Base-by-base conservation (phyloP, 176 grass and related monocot species). In the Musa beccarii region DNA sequence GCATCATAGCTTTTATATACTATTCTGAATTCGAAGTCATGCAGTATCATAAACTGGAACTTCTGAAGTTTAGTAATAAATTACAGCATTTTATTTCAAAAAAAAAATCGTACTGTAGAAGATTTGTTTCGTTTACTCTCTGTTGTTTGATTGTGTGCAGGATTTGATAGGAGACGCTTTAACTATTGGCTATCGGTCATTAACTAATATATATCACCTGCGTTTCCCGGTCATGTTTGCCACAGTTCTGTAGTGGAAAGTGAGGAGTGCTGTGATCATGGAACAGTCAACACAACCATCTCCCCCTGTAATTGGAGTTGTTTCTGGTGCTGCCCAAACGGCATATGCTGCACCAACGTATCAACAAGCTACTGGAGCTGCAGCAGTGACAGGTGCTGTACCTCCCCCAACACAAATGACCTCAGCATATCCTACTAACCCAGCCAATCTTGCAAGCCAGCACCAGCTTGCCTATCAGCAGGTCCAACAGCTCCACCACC, bases 391-490 rank as follows among this genome's bases (percentile, higher is more conserved):
- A 8, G 75, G 43, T 29, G 77, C 52, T 13, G 28, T 50, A 34
- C 28, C 80, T 20, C 16, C 80, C 0, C n/a, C 76, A 64, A 59
- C 75, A 71, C 85, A 87, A 63, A 57, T 66, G 51, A 25, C 43
- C 3, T 52, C 65, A 51, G 54, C 84, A 51, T 84, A 78, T 23
- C 14, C 28, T 19, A 56, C 69, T 34, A 77, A 69, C 66, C 66
- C 84, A 8, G 77, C 74, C 54, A 76, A 81, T 56, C 63, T 81
- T 59, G 78, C 75, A 65, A 63, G 65, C 50, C 88, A 86, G 72
- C 82, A 90, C 28, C 88, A 90, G 73, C 80, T 87, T 71, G 83
- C 82, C 16, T 83, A 83, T 26, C 87, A 89, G 68, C 85, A 84
- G 75, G 68, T 80, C 3, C 85, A 90, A 59, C 85, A 85, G 28